These are phyloP conservation scores for Candida qinlingensis DNA, from an alignment of 805 yeast genomes.

Conservation along the genomic window DNA sequence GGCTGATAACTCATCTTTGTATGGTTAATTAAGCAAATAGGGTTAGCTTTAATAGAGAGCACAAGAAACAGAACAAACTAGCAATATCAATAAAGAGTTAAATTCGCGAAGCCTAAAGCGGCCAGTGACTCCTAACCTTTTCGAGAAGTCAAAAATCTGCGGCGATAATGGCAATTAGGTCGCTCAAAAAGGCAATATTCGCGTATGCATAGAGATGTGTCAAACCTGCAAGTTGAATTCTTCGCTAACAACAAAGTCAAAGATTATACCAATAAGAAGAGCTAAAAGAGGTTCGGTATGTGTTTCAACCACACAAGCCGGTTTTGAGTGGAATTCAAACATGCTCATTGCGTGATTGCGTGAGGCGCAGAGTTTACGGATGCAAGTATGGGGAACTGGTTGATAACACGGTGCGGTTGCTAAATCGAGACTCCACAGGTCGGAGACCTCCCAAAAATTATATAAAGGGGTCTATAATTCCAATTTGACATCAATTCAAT, in stretches of 20 bases:
- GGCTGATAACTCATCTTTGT: constrained; percentile 21
- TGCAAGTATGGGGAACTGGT: too few relatives aligned
- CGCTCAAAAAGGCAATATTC: not conserved
- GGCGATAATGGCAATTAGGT: not conserved
- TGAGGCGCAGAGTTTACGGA: too few relatives aligned
- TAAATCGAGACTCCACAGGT: too few relatives aligned
- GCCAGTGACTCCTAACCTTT: not conserved
- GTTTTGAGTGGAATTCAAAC: too few relatives aligned
- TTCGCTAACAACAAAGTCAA: not conserved
- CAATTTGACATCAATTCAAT: too few relatives aligned
- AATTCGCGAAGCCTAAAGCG: not conserved
- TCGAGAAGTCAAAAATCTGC: not conserved
- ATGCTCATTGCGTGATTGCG: too few relatives aligned
- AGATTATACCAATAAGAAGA: not conserved
- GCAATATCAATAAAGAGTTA: not conserved
- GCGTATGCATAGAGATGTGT: not conserved
- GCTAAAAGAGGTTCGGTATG: not conserved
- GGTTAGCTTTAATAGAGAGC: too few relatives aligned
- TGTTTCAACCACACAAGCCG: not conserved
- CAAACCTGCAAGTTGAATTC: not conserved
- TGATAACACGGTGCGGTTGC: too few relatives aligned
- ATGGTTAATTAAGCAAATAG: not conserved
- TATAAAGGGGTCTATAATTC: too few relatives aligned
- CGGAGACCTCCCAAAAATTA: too few relatives aligned
- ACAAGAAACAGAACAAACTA: not conserved